Base-by-base conservation (phyloP, 1,284 basidiomycete species). In the Xerocomus amazonicus region DNA sequence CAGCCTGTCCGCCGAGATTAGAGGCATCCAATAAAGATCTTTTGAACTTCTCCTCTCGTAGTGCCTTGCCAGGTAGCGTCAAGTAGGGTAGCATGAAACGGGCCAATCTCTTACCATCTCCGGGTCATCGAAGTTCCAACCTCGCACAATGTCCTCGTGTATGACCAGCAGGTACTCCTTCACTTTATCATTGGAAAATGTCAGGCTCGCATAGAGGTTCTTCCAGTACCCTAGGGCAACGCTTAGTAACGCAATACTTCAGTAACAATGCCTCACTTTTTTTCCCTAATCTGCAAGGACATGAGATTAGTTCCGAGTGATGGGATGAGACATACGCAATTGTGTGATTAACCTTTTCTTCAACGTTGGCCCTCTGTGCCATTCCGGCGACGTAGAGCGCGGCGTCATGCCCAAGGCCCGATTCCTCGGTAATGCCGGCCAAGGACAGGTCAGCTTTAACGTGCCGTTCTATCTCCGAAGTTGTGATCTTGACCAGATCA, bases 61-160 rank as follows among this genome's bases (percentile, higher is more conserved):
- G 44, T 6, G 14, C 36, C 44, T 45, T 23, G 2, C 19, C 19
- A 23, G 28, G 36, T 13, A 45, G n/a, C 3, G 27, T 45, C 17
- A 38, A 17, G 13, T 12, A n/a, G 1, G 13, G 7, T 13, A 12
- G 6, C 6, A 39, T 17, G 23, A 27, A 33, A 13, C 9, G 12
- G 14, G n/a, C 4, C 1, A 47, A 26, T 9, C 14, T 34, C 45
- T 33, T 16, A 44, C 43, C 43, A n/a, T 44, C 19, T 35, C 23
- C 9, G 43, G 23, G n/a, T 46, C 45, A 10, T 39, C 32, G 23
- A 46, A 39, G 37, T 47, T 47, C 45, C 45, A 47, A 9, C 17
- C 13, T 4, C 5, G 19, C 7, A 47, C 6, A 3, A 47, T 17
- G n/a, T 47, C 45, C 31, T 40, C 23, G 7, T 47, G 45, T 27